phyloP scores from a whole-genome alignment of 495 filamentous ascomycete genomes.

The Daldinia vernicosa region DNA sequence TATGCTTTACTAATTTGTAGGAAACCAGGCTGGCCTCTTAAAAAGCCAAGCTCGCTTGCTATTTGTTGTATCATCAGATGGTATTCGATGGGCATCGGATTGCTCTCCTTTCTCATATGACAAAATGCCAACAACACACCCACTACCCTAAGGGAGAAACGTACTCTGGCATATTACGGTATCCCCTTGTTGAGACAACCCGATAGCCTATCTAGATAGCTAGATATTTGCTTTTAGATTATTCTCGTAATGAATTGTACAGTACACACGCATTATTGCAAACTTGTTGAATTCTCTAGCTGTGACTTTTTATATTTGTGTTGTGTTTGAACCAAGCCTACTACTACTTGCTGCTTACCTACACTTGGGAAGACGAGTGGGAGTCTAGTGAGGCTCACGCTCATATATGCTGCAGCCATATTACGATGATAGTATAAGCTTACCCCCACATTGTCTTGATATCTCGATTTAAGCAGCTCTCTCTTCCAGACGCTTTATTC shows the following conservation, averaged over 20 bases:
- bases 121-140: not conserved
- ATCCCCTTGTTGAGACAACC: not conserved
- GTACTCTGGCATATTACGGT: not conserved
- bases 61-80: conserved; percentile 4
- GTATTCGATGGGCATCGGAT: not conserved
- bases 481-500: not conserved
- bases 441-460: no score
- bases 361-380: not conserved
- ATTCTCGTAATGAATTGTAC: conserved; percentile 7
- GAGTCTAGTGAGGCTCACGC: no score
- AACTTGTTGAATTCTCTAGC: not conserved
- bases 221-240: conserved; percentile 4
- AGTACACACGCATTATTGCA: not conserved
- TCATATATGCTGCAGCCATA: no score
- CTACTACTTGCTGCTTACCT: not conserved
- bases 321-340: not conserved
- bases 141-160: not conserved
- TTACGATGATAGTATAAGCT: no score
- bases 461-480: no score
- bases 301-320: not conserved
- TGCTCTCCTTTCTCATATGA: not conserved
- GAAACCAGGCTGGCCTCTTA: not conserved
- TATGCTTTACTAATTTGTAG: not conserved
- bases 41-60: not conserved
- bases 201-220: not conserved